Evolutionary conservation across 306 rosid species (phyloP), one percentile per base, ranked within the genome.

Genomic region (Amphicarpaea edgeworthii): DNA sequence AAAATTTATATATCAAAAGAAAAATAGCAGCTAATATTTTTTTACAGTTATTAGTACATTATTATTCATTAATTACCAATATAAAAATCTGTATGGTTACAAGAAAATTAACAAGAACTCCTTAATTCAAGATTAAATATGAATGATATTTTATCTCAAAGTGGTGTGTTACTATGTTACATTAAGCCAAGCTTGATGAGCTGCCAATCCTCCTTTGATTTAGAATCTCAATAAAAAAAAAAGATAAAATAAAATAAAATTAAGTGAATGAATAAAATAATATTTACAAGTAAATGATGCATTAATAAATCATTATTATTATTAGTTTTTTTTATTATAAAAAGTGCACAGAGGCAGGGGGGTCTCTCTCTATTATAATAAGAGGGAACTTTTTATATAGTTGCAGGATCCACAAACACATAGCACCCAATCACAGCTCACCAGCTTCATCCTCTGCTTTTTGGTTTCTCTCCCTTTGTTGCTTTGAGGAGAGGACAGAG

Each of bases 341-440:
- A 55, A 70, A 77, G 79, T 68, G 71, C 68, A 83, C 34, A 45
- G 59, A 80, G 49, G 40, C 45, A 64, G 65, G 41, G 59, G 73
- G 73, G 32, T 28, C 30, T 28, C 30, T 42, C 74, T 63, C 12
- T 17, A 80, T 73, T 85, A 82, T 40, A 79, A 85, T 80, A 80
- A 76, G 84, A 77, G 82, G 82, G 77, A 83, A 50, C 93, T 83
- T 87, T 82, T 77, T 70, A 73, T 58, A 58, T 53, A 86, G 83
- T 79, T 77, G 84, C 83, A 87, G 89, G 71, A 83, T 89, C 88
- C 86, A 87, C 79, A 83, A 46, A 77, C 86, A 73, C 86, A 82
- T 79, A 69, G 37, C 76, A 77, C 58, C 95, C 94, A 87, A 91
- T 89, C 93, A 89, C 73, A 78, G 72, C 83, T 57, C 82, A 81